Percentiles rank a stretch among this genome's conserved stretches.
These are phyloP conservation scores for Cyclotella sp. DNA, from an alignment of 108 stramenopile species.

Conservation along the genomic window DNA sequence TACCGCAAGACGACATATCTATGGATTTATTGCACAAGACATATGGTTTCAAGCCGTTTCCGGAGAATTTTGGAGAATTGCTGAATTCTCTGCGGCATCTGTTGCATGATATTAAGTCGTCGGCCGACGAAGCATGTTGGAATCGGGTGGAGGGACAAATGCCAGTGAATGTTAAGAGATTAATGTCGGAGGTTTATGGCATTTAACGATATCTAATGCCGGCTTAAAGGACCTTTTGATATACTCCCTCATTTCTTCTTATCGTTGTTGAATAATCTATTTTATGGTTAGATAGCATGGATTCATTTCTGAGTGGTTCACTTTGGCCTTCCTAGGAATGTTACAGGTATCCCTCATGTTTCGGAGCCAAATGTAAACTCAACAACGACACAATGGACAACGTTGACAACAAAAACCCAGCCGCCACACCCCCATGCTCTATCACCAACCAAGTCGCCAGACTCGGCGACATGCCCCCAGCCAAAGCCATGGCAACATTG, in stretches of 20 bases:
- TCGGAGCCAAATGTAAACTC: slow-evolving; percentile 25
- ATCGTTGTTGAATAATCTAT: too few relatives aligned
- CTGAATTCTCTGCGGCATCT: slow-evolving; percentile 58
- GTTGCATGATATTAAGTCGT: slow-evolving; percentile 67
- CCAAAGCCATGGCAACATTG: slow-evolving; percentile 40
- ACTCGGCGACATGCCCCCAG: slow-evolving; percentile 40
- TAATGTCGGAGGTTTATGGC: slow-evolving; percentile 66
- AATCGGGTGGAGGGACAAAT: slow-evolving; percentile 57
- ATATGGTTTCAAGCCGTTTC: slow-evolving; percentile 72
- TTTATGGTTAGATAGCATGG: too few relatives aligned
- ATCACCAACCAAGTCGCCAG: slow-evolving; percentile 48
- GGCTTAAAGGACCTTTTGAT: too few relatives aligned
- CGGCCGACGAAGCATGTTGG: slow-evolving; percentile 69
- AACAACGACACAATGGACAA: slow-evolving; percentile 20
- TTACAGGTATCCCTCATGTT: slow-evolving; percentile 15
- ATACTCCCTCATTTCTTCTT: too few relatives aligned
- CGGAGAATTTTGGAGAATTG: slow-evolving; percentile 62
- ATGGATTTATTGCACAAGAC: slow-evolving; percentile 48
- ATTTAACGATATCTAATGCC: slow-evolving; percentile 21
- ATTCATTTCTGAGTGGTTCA: too few relatives aligned
- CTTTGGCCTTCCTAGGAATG: too few relatives aligned
- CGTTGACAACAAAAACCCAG: slow-evolving; percentile 29
- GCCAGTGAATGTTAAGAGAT: slow-evolving; percentile 70
- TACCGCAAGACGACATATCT: slow-evolving; percentile 50
- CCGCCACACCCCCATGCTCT: slow-evolving; percentile 6